Evolutionary conservation across 768 basidiomycete genomes (phyloP).

Genomic region (Termitomyces eurrhizus): DNA sequence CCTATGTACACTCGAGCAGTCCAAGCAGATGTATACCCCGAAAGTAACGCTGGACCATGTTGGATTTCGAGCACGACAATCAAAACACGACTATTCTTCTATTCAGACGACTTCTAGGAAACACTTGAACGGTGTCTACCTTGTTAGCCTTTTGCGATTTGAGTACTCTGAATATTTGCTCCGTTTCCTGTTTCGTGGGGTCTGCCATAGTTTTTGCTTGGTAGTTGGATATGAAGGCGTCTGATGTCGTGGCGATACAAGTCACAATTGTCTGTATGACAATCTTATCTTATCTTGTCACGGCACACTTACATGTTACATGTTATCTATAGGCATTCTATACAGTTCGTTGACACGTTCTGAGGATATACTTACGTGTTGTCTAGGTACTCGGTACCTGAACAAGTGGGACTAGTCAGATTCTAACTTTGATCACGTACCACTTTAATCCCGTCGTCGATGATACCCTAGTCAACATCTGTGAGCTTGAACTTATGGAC

Average conservation of each 20-base stretch:
- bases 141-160: constrained; percentile 88
- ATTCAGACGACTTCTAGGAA: neutral
- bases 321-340: no score
- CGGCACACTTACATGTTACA: neutral
- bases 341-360: no score
- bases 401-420: no score
- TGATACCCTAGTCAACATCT: constrained; percentile 89
- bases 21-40: constrained; percentile 95
- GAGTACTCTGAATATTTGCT: constrained; percentile 79
- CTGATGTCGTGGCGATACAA: constrained; percentile 29
- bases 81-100: constrained; percentile 64
- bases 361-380: no score
- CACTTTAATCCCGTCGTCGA: constrained; percentile 88
- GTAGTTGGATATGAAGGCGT: constrained; percentile 15
- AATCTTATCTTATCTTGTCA: constrained; percentile 15
- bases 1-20: constrained; percentile 92
- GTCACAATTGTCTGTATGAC: constrained; percentile 5
- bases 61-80: constrained; percentile 93
- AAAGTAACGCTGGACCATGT: constrained; percentile 98
- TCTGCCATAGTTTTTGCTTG: constrained; percentile 50
- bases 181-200: constrained; percentile 83
- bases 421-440: constrained; percentile 35
- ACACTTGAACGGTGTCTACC: constrained; percentile 32
- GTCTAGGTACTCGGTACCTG: no score
- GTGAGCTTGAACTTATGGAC: constrained; percentile 70